Evolutionary conservation across 2,329 filamentous ascomycete species (phyloP).

Genomic region (Epichloe glyceriae): DNA sequence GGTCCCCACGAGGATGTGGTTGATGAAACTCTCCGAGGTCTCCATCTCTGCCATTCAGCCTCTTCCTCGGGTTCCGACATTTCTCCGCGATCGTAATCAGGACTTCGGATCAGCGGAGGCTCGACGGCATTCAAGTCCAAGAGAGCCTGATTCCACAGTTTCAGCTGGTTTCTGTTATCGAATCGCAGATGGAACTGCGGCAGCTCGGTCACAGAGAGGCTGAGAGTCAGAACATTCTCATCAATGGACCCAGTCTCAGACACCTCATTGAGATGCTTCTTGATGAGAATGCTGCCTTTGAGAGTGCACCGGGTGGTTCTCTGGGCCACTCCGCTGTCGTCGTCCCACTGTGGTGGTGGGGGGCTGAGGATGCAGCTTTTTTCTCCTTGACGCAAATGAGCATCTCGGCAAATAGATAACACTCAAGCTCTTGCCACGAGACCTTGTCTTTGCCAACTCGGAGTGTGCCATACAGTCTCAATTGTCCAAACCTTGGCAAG

Average conservation of each 20-base stretch:
- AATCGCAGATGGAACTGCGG: constrained; percentile 92
- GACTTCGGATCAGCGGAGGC: constrained; percentile 46
- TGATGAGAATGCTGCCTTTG: constrained; percentile 95
- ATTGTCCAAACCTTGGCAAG: constrained; percentile 65
- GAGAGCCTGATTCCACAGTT: constrained; percentile 80
- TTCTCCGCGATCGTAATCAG: constrained; percentile 68
- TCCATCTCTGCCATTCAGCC: constrained; percentile 55
- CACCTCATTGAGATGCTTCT: constrained; percentile 90
- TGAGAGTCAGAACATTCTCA: constrained; percentile 76
- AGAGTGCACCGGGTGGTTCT: constrained; percentile 71
- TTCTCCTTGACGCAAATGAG: constrained; percentile 99
- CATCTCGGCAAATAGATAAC: constrained; percentile 96
- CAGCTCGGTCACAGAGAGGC: constrained; percentile 79
- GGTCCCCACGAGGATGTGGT: constrained; percentile 69
- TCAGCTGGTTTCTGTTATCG: constrained; percentile 68
- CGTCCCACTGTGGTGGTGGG: constrained; percentile 56
- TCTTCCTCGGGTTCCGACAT: constrained; percentile 80
- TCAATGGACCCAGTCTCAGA: constrained; percentile 56
- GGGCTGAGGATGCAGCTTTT: constrained; percentile 47
- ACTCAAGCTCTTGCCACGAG: constrained; percentile 96
- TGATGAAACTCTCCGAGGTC: constrained; percentile 63
- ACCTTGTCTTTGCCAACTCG: constrained; percentile 92
- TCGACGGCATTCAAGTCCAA: constrained; percentile 69
- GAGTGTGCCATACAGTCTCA: constrained; percentile 78
- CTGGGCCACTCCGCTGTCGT: constrained; percentile 40